phyloP scores from a whole-genome alignment of 1,284 basidiomycete species.

The Tausonia pullulans region DNA sequence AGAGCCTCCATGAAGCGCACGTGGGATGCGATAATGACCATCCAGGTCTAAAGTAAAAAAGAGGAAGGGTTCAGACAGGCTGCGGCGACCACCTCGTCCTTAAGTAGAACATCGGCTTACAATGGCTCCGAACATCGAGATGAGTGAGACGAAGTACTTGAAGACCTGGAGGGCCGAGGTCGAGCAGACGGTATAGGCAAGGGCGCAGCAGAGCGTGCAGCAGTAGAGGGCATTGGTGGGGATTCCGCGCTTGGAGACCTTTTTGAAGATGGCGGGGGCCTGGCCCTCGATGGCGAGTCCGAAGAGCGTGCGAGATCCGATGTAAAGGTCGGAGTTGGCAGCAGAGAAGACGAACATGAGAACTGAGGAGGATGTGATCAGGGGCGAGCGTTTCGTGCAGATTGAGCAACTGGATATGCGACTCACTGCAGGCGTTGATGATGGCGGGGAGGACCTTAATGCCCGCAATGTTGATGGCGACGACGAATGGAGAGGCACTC shows the following conservation, averaged over 20 bases:
- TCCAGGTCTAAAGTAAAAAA: slow-evolving; percentile 21
- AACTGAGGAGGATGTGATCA: slow-evolving; percentile 19
- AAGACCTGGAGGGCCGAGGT: slow-evolving; percentile 9
- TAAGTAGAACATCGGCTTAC: neutral
- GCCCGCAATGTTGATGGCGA: slow-evolving; percentile 34
- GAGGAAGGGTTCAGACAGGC: neutral
- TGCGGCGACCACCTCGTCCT: neutral
- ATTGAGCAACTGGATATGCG: slow-evolving; percentile 22
- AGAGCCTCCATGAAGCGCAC: slow-evolving; percentile 60
- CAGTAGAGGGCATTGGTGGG: slow-evolving; percentile 34
- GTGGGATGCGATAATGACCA: slow-evolving; percentile 56
- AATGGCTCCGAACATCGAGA: slow-evolving; percentile 56
- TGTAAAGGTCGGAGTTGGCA: slow-evolving; percentile 42
- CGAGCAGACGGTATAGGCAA: slow-evolving; percentile 26
- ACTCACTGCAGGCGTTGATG: slow-evolving; percentile 35
- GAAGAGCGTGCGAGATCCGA: slow-evolving; percentile 42
- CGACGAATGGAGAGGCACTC: slow-evolving; percentile 66
- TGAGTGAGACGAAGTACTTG: slow-evolving; percentile 55
- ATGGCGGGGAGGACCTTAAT: slow-evolving; percentile 33
- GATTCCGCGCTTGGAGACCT: slow-evolving; percentile 17
- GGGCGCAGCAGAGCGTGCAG: slow-evolving; percentile 46
- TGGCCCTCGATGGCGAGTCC: slow-evolving; percentile 44
- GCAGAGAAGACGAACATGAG: slow-evolving; percentile 34
- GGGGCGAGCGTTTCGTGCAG: slow-evolving; percentile 21
- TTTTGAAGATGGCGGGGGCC: slow-evolving; percentile 42